These are phyloP conservation scores for Rhodotorula sp. DNA, from an alignment of 1,284 basidiomycete genomes.

Conservation along the genomic window DNA sequence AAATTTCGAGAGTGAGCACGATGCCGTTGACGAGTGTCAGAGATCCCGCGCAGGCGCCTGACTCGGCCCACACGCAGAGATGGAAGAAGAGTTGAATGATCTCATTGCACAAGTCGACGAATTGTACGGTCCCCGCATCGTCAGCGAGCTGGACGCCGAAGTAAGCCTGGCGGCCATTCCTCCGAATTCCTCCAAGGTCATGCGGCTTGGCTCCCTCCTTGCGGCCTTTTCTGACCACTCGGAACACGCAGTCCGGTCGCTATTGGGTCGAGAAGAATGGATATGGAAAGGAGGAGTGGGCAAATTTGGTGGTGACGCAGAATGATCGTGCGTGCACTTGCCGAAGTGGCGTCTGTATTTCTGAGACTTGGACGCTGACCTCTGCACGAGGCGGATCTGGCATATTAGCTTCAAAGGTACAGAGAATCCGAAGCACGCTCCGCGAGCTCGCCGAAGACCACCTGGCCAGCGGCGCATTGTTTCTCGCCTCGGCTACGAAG, in stretches of 20 bases:
- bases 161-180: not conserved
- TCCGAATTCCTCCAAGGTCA: too few species aligned
- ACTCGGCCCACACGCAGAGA: not conserved
- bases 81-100: not conserved
- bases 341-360: not conserved
- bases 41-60: not conserved
- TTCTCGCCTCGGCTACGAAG: not conserved
- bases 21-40: not conserved
- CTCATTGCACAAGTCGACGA: not conserved
- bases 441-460: not conserved
- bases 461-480: not conserved
- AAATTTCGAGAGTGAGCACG: not conserved
- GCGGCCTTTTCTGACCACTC: not conserved
- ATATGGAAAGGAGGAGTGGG: not conserved
- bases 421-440: not conserved
- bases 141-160: slow-evolving; percentile 6
- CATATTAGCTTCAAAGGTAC: not conserved
- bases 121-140: slow-evolving; percentile 7
- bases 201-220: too few species aligned
- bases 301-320: not conserved
- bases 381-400: too few species aligned
- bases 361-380: too few species aligned
- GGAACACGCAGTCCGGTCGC: not conserved
- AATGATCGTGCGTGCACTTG: not conserved
- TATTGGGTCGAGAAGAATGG: slow-evolving; percentile 26